Conservation (phyloP, 805 yeast genomes). For the Pichia nanzhaoensis region DNA sequence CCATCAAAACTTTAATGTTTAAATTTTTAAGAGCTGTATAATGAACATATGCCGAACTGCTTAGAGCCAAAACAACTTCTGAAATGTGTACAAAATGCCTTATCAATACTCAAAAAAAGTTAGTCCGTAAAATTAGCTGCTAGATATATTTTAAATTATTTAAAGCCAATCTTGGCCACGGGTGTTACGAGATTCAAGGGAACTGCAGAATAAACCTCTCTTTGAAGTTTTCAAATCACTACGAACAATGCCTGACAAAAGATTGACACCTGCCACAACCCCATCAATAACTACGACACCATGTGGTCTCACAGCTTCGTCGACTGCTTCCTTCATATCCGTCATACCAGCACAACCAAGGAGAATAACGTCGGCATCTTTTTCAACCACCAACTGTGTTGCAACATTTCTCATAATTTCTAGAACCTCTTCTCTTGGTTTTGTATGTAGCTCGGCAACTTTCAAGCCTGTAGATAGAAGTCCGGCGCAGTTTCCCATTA, state of each 20-base stretch:
- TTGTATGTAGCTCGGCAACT: slow-evolving; percentile 29
- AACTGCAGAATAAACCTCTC: slow-evolving; percentile 22
- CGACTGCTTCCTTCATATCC: slow-evolving; percentile 88
- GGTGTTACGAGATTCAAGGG: slow-evolving; percentile 5
- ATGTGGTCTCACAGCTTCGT: slow-evolving; percentile 88
- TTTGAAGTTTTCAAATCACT: slow-evolving; percentile 29
- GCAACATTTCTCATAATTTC: slow-evolving; percentile 25
- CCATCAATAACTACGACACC: slow-evolving; percentile 78
- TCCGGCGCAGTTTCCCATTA: slow-evolving; percentile 29
- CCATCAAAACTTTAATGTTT: slow-evolving; percentile 11
- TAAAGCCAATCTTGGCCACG: slow-evolving; percentile 11
- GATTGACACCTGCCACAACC: slow-evolving; percentile 23
- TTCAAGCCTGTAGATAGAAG: slow-evolving; percentile 27
- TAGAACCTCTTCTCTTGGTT: slow-evolving; percentile 27
- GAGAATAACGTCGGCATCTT: slow-evolving; percentile 58
- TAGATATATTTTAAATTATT: not conserved
- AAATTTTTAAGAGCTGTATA: not conserved
- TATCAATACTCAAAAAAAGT: too few species aligned
- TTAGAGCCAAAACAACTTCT: too few species aligned
- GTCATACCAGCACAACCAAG: slow-evolving; percentile 64
- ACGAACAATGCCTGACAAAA: slow-evolving; percentile 31
- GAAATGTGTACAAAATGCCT: too few species aligned
- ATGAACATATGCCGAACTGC: not conserved
- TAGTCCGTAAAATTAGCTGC: not conserved
- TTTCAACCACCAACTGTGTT: slow-evolving; percentile 20